Conservation (phyloP, 2,329 filamentous ascomycete species). For the Ciborinia camelliae region DNA sequence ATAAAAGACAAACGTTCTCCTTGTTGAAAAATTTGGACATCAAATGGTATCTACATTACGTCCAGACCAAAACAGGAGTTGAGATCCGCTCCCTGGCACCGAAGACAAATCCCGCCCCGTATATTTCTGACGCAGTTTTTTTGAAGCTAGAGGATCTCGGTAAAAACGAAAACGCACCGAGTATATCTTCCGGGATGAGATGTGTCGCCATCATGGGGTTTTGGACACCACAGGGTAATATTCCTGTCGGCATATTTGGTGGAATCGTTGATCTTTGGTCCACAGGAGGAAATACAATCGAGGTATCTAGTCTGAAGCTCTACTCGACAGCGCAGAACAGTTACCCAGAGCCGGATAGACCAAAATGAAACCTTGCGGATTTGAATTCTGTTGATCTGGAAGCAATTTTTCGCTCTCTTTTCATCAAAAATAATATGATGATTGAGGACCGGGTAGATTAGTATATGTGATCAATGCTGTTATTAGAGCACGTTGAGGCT, state of each 20-base stretch:
- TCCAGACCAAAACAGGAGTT: background rate
- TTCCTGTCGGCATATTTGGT: background rate
- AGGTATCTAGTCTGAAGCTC: background rate
- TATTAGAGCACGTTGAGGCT: background rate
- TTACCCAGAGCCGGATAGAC: no score
- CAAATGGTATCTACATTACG: conserved; percentile 5
- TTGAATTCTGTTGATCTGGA: background rate
- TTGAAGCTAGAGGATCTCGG: conserved; percentile 4
- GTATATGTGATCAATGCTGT: background rate
- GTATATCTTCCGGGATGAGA: background rate
- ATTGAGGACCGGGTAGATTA: no score
- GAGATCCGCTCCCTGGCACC: background rate
- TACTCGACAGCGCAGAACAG: background rate
- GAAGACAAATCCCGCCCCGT: background rate
- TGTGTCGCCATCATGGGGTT: background rate
- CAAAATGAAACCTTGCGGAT: no score
- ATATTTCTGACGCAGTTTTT: background rate
- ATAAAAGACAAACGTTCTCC: background rate
- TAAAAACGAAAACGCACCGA: background rate
- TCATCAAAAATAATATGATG: no score
- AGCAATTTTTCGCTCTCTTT: background rate
- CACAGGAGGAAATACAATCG: background rate
- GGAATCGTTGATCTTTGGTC: background rate
- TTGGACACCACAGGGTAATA: background rate
- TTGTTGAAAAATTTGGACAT: background rate